These are phyloP conservation scores for Orbilia javanica DNA, from an alignment of 2,329 filamentous ascomycete species.

Conservation along the genomic window DNA sequence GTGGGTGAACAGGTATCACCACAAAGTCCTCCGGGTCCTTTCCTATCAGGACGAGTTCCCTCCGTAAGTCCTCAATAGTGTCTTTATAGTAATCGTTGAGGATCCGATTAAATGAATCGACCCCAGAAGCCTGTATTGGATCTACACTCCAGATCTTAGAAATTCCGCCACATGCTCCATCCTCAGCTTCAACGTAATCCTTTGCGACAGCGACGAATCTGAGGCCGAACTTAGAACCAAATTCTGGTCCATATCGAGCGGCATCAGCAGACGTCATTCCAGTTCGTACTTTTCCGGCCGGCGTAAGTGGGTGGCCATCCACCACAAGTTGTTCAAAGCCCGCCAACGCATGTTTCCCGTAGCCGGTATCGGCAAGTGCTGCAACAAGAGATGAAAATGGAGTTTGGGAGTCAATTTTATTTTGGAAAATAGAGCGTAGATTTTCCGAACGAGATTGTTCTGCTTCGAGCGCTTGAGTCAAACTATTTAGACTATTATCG, in stretches of 20 bases:
- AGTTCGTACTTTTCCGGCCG: conserved; percentile 21
- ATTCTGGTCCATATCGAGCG: conserved; percentile 29
- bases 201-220: conserved; percentile 32
- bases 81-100: conserved; percentile 7
- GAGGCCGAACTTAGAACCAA: conserved; percentile 23
- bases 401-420: not conserved
- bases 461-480: conserved; percentile 13
- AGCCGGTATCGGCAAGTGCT: conserved; percentile 9
- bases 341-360: conserved; percentile 38
- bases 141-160: not conserved
- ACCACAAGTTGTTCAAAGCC: conserved; percentile 41
- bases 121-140: conserved; percentile 9
- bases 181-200: conserved; percentile 21
- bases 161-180: conserved; percentile 4
- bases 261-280: conserved; percentile 34
- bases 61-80: not conserved
- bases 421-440: not conserved
- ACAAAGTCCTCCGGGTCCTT: conserved; percentile 17
- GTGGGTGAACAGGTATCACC: conserved; percentile 31
- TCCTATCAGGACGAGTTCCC: conserved; percentile 12
- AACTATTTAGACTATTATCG: conserved; percentile 23
- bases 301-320: conserved; percentile 39
- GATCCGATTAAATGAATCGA: not conserved
- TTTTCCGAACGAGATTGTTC: conserved; percentile 14
- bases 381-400: conserved; percentile 37